phyloP scores from a whole-genome alignment of 2,329 filamentous ascomycete species.

The Alternaria sp. region DNA sequence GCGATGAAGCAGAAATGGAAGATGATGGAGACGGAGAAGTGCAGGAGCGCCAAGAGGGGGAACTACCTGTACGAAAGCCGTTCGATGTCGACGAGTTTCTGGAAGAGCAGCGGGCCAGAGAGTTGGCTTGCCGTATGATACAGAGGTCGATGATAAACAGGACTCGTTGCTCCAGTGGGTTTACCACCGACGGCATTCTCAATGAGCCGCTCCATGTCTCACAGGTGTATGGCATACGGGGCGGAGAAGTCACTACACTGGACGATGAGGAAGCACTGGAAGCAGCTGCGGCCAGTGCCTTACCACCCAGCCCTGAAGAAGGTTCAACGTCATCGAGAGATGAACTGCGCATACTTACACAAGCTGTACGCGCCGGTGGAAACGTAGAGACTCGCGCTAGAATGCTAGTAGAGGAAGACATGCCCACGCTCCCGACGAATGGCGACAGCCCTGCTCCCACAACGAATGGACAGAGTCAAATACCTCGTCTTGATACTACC shows the following conservation, averaged over 20 bases:
- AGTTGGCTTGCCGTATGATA: not conserved
- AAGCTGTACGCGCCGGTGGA: not conserved
- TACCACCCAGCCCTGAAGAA: not conserved
- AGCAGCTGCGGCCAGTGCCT: not conserved
- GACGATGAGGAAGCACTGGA: not conserved
- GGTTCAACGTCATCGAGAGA: not conserved
- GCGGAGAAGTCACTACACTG: not conserved
- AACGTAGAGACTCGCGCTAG: not conserved
- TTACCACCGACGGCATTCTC: not conserved
- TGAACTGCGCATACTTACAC: not conserved
- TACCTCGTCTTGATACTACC: not conserved
- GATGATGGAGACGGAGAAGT: not conserved
- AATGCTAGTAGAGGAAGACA: not conserved
- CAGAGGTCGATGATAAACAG: not conserved
- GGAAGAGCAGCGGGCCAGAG: not conserved
- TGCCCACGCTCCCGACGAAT: not conserved
- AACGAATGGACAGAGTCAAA: not conserved
- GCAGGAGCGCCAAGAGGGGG: not conserved
- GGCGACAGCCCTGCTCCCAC: not conserved
- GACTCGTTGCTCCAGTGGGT: rapidly evolving
- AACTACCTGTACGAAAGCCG: not conserved
- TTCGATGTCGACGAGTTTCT: not conserved
- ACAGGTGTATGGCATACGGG: not conserved
- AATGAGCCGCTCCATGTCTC: not conserved
- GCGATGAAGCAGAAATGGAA: not conserved